Conservation (phyloP, 129 eudicot genomes). For the Chrysanthemum lavandulifolium region DNA sequence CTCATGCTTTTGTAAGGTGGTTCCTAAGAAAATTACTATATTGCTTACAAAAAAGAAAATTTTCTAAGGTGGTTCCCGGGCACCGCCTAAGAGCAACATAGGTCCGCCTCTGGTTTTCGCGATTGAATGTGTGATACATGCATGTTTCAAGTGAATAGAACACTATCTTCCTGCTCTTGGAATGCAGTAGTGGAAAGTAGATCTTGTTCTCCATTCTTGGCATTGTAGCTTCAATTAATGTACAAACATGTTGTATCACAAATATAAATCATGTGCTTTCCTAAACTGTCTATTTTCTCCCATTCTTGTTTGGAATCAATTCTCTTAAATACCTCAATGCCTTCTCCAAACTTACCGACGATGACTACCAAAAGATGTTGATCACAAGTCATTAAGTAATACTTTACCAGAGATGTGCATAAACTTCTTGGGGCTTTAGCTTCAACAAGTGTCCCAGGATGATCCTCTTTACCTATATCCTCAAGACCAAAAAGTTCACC, state of each 20-base stretch:
- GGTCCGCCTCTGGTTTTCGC: too few relatives aligned
- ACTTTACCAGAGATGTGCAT: neutral
- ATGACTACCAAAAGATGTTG: constrained; percentile 11
- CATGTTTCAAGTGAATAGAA: constrained; percentile 35
- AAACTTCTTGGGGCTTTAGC: neutral
- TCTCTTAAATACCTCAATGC: constrained; percentile 22
- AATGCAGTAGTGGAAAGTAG: constrained; percentile 23
- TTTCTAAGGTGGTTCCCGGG: too few relatives aligned
- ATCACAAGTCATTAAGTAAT: constrained; percentile 15
- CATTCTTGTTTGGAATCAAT: constrained; percentile 9
- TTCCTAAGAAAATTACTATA: too few relatives aligned
- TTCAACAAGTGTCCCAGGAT: neutral
- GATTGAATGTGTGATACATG: constrained; percentile 23
- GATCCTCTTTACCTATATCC: neutral
- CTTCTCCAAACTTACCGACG: constrained; percentile 4
- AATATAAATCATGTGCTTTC: constrained; percentile 21
- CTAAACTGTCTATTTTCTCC: constrained; percentile 22
- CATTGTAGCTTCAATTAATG: neutral
- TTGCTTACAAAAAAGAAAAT: too few relatives aligned
- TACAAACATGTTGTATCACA: constrained; percentile 5
- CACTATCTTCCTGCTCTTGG: neutral
- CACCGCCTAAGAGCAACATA: too few relatives aligned
- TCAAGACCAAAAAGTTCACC: neutral
- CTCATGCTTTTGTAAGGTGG: too few relatives aligned
- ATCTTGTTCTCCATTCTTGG: constrained; percentile 26